These are phyloP conservation scores for Ustilago shanxiensis DNA, from an alignment of 1,284 basidiomycete genomes.

Conservation along the genomic window DNA sequence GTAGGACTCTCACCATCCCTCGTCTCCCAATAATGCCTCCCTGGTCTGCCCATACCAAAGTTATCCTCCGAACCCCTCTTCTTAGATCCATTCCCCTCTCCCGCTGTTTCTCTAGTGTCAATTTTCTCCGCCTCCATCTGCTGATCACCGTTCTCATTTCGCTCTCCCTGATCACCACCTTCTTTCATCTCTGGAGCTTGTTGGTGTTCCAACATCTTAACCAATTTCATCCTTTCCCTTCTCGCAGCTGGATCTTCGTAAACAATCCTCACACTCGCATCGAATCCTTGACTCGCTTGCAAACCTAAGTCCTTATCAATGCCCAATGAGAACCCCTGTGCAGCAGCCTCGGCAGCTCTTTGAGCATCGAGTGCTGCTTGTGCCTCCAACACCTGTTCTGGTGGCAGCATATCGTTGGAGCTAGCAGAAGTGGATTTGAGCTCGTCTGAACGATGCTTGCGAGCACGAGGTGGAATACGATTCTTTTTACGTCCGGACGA, in stretches of 20 bases:
- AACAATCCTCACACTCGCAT: conserved; percentile 46
- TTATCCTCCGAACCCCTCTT: conserved; percentile 27
- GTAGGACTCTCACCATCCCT: conserved; percentile 48
- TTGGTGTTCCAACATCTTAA: conserved; percentile 48
- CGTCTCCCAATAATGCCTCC: conserved; percentile 29
- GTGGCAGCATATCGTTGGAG: conserved; percentile 19
- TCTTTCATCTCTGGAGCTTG: not conserved
- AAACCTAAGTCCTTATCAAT: conserved; percentile 37
- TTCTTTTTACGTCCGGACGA: conserved; percentile 28
- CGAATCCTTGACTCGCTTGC: conserved; percentile 19
- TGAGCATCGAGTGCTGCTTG: conserved; percentile 47
- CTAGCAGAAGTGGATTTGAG: not conserved
- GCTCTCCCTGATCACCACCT: too few relatives aligned
- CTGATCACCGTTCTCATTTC: not conserved
- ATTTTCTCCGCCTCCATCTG: conserved; percentile 5
- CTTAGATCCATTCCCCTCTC: not conserved
- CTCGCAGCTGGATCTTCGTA: conserved; percentile 58
- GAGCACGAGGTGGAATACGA: conserved; percentile 33
- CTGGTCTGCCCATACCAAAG: conserved; percentile 23
- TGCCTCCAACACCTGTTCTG: conserved; percentile 45
- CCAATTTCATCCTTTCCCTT: conserved; percentile 42
- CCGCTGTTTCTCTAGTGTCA: not conserved
- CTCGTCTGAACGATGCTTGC: conserved; percentile 41
- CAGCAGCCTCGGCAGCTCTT: conserved; percentile 47
- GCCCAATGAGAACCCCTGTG: conserved; percentile 44